Evolutionary conservation across 768 basidiomycete genomes (phyloP), one percentile per base, ranked within the genome.

Genomic region (Lyophyllum semitale): DNA sequence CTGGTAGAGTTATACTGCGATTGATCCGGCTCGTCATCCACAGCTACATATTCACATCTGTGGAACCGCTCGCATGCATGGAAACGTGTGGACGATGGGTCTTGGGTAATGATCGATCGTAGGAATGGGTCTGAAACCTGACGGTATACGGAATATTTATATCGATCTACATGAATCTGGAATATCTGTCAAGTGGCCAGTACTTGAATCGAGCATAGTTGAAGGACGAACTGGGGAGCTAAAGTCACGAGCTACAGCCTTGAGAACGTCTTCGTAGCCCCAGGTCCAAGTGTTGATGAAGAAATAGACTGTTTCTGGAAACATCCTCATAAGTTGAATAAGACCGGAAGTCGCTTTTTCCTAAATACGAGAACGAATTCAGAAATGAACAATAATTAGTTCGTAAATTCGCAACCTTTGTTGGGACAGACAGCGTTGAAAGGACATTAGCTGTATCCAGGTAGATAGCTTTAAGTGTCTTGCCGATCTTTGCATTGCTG

Each of bases 231-330:
- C 91, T 73, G 82, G 77, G 50, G 78, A 73, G 30, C 82, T 76
- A 63, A 96, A 98, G 0, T 77, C 74, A 2, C 77, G 71, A 2
- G 89, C 81, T 8, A 98, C 73, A 0, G 79, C 90, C 63, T 93
- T 91, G 26, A 97, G 74, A 13, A 95, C 73, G 53, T 95, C 92
- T 69, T 99, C 96, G 67, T 97, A 98, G 0, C 96, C 96, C 88
- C 91, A 95, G 0, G 95, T 96, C 96, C 96, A 99, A 0, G 83
- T 67, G 65, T 97, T 96, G 54, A 99, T 77, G 73, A 90, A 98
- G 73, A 98, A 97, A 51, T 84, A 77, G 0, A 87, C 87, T 4
- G 78, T 73, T 0, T 74, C 57, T 0, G 93, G 88, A 53, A 88
- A 89, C 3, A 85, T 64, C 9, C 76, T 73, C 70, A 98, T 88